Conservation (phyloP, 2,329 filamentous ascomycete genomes). For the Fonsecaea multimorphosa region DNA sequence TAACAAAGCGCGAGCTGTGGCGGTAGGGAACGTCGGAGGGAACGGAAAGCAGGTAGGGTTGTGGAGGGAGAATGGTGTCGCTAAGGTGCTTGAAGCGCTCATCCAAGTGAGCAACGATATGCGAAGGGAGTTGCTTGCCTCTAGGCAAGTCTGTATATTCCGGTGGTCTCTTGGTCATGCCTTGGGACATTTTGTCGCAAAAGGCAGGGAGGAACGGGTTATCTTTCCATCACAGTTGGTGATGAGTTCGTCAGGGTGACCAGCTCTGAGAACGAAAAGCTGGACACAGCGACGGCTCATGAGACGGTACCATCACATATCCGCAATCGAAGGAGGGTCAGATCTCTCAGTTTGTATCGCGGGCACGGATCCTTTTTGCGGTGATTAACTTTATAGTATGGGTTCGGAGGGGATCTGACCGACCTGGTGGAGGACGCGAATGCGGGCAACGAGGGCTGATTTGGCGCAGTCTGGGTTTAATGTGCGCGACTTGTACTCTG, state of each 20-base stretch:
- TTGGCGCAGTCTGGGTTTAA: background rate
- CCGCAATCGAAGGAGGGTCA: background rate
- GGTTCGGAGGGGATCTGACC: slow-evolving; percentile 2
- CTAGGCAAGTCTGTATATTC: slow-evolving; percentile 24
- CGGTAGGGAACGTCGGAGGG: slow-evolving; percentile 55
- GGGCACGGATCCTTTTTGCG: background rate
- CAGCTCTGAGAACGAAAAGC: slow-evolving; percentile 18
- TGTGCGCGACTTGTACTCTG: background rate
- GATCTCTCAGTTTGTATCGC: background rate
- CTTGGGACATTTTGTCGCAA: slow-evolving; percentile 37
- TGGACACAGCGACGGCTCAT: slow-evolving; percentile 26
- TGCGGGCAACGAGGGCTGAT: background rate
- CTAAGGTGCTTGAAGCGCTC: slow-evolving; percentile 48
- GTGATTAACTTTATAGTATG: slow-evolving; percentile 7
- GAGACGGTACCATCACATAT: slow-evolving; percentile 14
- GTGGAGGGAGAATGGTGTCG: slow-evolving; percentile 51
- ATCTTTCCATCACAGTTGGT: slow-evolving; percentile 33
- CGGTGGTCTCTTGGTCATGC: slow-evolving; percentile 27
- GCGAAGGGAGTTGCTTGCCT: slow-evolving; percentile 10
- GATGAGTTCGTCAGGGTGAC: slow-evolving; percentile 23
- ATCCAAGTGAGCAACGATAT: slow-evolving; percentile 33
- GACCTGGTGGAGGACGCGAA: slow-evolving; percentile 2
- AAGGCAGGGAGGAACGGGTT: slow-evolving; percentile 13
- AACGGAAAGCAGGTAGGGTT: slow-evolving; percentile 55
- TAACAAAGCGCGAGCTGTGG: slow-evolving; percentile 50